Evolutionary conservation across 495 filamentous ascomycete species (phyloP), one percentile per base, ranked within the genome.

Genomic region (Echria macrotheca): DNA sequence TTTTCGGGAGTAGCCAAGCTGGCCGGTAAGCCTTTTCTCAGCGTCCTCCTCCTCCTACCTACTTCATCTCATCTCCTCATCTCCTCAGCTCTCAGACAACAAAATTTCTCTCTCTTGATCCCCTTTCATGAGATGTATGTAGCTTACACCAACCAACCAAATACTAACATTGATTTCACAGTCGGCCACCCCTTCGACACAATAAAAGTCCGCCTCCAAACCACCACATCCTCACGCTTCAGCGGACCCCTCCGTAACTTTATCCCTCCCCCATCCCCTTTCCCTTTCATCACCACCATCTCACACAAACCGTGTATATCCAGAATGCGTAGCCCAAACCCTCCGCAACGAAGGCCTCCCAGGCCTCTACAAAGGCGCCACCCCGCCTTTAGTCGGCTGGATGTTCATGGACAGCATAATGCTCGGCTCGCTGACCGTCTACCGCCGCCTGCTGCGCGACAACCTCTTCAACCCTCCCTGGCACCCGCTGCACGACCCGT

Each of bases 341-440:
- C 31, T 95, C 36, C 79, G 83, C 33, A 83, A 88, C 60, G 90
- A 96, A 63, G 87, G 89, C 11, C 64, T 91, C 24, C 63, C 67
- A 18, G 90, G 86, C 12, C 68, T 96, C 15, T 96, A 96, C 71
- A 96, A 96, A 64, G 90, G 86, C 60, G 90, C 91, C 11, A 87
- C 86, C 3, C 91, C 91, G 29, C 91, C 90, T 33, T 69, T 96
- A 43, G 79, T 95, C 49, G 93, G 93, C 51, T 98, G 91, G 91
- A 95, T 96, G 88, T 85, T 91, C 63, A 96, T 97, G 91, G 91
- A 97, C 67, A 86, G 80, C 50, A 70, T 96, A 36, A 95, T 96
- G 93, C 79, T 98, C 28, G 93, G 93, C 17, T 91, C 86, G 14
- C 73, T 98, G 45, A 91, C 86, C 24, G 77, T 93, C 44, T 96